A percentile compares a stretch with the other conserved stretches of the same genome.
These are phyloP conservation scores for Posidonia oceanica DNA, from an alignment of 116 monocot species.

Conservation along the genomic window DNA sequence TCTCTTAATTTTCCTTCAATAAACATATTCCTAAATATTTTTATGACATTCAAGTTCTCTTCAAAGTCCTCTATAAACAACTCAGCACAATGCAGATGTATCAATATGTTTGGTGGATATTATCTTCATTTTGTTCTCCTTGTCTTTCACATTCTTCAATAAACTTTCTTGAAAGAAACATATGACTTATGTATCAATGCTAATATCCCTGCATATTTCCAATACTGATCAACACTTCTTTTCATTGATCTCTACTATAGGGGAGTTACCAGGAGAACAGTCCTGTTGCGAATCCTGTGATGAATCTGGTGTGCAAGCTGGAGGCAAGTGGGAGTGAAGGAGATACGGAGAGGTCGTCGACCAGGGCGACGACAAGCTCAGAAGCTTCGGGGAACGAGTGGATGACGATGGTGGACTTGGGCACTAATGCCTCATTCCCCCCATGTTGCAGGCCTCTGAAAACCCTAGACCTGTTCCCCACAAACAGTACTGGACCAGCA, in stretches of 20 bases:
- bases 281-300: conserved; percentile 11
- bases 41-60: too few species aligned
- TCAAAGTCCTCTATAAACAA: too few species aligned
- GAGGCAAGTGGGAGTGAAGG: conserved; percentile 13
- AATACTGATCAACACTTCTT: neutral
- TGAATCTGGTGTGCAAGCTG: conserved; percentile 21
- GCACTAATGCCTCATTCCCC: neutral
- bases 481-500: conserved; percentile 22
- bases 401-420: conserved; percentile 15
- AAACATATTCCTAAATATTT: too few species aligned
- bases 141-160: too few species aligned
- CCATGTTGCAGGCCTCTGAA: conserved; percentile 30
- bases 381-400: conserved; percentile 12
- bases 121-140: too few species aligned
- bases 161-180: too few species aligned
- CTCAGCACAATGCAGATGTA: too few species aligned
- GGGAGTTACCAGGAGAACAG: conserved; percentile 5
- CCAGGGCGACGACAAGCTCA: neutral
- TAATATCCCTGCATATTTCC: neutral
- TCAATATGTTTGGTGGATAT: too few species aligned
- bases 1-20: too few species aligned
- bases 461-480: conserved; percentile 46
- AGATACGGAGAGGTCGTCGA: conserved; percentile 5
- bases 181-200: too few species aligned
- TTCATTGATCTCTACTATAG: neutral